A percentile compares a stretch with the other conserved stretches of the same genome.
phyloP scores from a whole-genome alignment of 2,329 filamentous ascomycete genomes.

The Pseudopithomyces maydicus region DNA sequence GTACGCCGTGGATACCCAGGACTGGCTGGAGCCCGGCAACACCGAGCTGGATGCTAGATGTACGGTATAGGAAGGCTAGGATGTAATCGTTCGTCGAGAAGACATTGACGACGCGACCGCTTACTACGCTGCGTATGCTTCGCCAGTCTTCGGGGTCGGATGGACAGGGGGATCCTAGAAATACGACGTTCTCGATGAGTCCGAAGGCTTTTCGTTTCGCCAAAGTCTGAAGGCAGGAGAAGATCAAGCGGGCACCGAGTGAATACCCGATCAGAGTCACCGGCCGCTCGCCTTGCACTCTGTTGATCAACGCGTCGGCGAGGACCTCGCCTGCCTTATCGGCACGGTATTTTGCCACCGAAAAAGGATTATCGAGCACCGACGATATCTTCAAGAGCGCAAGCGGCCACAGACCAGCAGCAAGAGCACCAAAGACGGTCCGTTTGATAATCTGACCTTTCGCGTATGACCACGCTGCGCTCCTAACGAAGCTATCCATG shows the following conservation, averaged over 20 bases:
- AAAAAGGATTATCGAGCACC: constrained; percentile 82
- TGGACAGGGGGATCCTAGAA: constrained; percentile 82
- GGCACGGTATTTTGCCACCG: constrained; percentile 73
- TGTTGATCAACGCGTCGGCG: constrained; percentile 81
- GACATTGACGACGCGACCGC: constrained; percentile 83
- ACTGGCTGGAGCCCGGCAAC: constrained; percentile 83
- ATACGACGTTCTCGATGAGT: constrained; percentile 78
- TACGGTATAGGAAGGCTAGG: constrained; percentile 84
- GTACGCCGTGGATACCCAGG: constrained; percentile 67
- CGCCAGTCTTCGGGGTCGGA: constrained; percentile 76
- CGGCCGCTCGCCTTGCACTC: constrained; percentile 79
- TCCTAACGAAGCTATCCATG: constrained; percentile 77
- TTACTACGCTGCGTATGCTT: constrained; percentile 75
- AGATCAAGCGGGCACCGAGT: constrained; percentile 80
- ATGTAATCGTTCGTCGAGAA: constrained; percentile 88
- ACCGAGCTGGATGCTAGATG: constrained; percentile 80
- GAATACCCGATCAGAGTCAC: constrained; percentile 84
- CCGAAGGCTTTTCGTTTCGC: constrained; percentile 82
- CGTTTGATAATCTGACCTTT: constrained; percentile 75
- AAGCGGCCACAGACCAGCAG: constrained; percentile 56
- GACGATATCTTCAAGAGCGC: constrained; percentile 54
- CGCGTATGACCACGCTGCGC: constrained; percentile 78
- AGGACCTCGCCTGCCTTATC: constrained; percentile 81
- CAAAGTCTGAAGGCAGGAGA: constrained; percentile 76
- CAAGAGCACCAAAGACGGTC: constrained; percentile 54